Base-by-base conservation (phyloP, 2,329 filamentous ascomycete species). In the Scedosporium aurantiacum region DNA sequence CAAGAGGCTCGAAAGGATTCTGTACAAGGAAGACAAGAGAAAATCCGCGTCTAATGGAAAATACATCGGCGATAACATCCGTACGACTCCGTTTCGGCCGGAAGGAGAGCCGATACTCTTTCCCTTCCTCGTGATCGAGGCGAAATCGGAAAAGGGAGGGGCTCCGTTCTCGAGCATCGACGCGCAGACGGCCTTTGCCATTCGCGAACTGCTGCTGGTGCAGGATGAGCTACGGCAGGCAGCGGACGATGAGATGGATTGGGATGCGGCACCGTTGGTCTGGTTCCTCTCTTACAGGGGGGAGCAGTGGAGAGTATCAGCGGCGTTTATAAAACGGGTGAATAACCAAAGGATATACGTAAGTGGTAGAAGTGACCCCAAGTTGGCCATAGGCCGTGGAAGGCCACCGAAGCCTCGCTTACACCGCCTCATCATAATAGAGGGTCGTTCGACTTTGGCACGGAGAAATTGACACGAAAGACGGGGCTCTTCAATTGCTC, bases 401-500 rank as follows among this genome's bases (percentile, higher is more conserved):
- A 21, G 43, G n/a, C 16, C 1, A 12, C 6, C 43, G 8, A 18
- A 10, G 10, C 4, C 7, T 54, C 21, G 12, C 47, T 37, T 37
- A 37, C 32, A 37, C 8, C 8, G 8, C 12, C 8, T 12, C 28
- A 28, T 37, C 32, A 12, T 3, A 10, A 12, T 37, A 54, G 47
- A 21, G 47, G 12, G 47, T 54, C 47, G 47, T n/a, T n/a, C n/a
- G n/a, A n/a, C n/a, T 65, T 14, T 65, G 64, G 64, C 32, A 60
- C 28, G 64, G 63, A 23, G 55, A 37, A 18, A 43, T 65, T 4
- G 40, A 60, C 52, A 62, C 58, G 5, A 37, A 18, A 40, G 62
- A 66, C n/a, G 61, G 58, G 7, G 65, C 65, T 10, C 52, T 67
- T 8, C 66, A 67, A 45, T 59, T 67, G 2, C 47, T 67, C 23